phyloP scores from a whole-genome alignment of 768 basidiomycete species.

The Lenzites betulinus region DNA sequence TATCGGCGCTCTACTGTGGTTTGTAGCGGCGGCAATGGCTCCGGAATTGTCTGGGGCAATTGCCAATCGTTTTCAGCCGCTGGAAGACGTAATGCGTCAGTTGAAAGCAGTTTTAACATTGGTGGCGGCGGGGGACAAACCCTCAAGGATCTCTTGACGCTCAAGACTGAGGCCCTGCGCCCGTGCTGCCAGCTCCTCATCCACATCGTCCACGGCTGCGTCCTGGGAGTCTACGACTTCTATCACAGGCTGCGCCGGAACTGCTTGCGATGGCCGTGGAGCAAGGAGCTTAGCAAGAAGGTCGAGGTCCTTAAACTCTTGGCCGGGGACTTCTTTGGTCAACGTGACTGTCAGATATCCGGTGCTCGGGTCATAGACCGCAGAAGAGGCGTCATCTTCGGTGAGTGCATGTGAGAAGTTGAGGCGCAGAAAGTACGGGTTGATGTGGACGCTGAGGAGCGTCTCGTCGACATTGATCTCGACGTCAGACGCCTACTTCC shows the following conservation, averaged over 20 bases:
- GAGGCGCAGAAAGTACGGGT: slow-evolving; percentile 83
- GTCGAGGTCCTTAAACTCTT: slow-evolving; percentile 77
- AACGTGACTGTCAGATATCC: slow-evolving; percentile 77
- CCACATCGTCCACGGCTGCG: slow-evolving; percentile 20
- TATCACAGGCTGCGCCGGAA: slow-evolving; percentile 44
- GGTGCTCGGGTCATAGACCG: slow-evolving; percentile 73
- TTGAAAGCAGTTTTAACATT: neutral
- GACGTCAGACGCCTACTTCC: slow-evolving; percentile 72
- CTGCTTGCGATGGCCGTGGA: slow-evolving; percentile 49
- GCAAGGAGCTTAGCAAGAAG: slow-evolving; percentile 76
- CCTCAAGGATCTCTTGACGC: slow-evolving; percentile 54
- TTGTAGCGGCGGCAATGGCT: slow-evolving; percentile 40
- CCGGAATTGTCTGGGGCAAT: slow-evolving; percentile 62
- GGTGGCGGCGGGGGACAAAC: slow-evolving; percentile 38
- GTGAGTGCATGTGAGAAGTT: slow-evolving; percentile 68
- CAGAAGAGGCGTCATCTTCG: slow-evolving; percentile 68
- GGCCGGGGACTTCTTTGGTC: slow-evolving; percentile 65
- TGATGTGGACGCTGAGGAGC: slow-evolving; percentile 72
- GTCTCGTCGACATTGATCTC: slow-evolving; percentile 77
- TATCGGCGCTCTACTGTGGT: slow-evolving; percentile 54
- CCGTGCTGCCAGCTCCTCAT: slow-evolving; percentile 45
- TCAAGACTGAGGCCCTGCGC: slow-evolving; percentile 53
- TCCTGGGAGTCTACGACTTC: slow-evolving; percentile 51
- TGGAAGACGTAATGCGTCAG: slow-evolving; percentile 32
- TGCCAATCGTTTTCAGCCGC: slow-evolving; percentile 83